Percentiles rank a stretch among this genome's conserved stretches.
These are phyloP conservation scores for Rhododendron molle DNA, from an alignment of 148 eudicot genomes.

Conservation along the genomic window DNA sequence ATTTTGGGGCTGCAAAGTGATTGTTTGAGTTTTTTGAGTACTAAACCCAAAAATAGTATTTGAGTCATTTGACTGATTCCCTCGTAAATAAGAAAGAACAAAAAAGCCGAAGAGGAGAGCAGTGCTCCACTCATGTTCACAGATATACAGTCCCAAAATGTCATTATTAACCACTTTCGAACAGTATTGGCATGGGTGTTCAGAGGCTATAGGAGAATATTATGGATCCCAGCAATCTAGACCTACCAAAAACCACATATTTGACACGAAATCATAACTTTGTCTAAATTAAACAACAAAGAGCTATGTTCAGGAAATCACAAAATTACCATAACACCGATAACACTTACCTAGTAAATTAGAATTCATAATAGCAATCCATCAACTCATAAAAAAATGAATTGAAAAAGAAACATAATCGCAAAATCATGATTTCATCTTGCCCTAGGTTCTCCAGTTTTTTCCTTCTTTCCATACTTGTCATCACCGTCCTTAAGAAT, in stretches of 20 bases:
- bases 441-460: no score
- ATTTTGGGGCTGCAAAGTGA: background rate
- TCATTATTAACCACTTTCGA: background rate
- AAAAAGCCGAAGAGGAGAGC: background rate
- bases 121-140: background rate
- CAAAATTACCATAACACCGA: background rate
- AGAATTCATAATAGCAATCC: background rate
- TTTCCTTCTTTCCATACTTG: background rate
- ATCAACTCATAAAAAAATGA: background rate
- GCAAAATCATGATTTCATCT: no score
- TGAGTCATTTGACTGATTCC: background rate
- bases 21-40: background rate
- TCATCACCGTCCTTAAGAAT: background rate
- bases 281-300: background rate
- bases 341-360: background rate
- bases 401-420: background rate
- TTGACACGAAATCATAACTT: background rate
- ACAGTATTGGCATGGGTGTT: background rate
- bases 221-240: background rate
- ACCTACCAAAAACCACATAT: background rate
- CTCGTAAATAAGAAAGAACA: background rate
- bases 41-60: background rate
- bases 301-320: background rate
- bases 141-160: background rate
- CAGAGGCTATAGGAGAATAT: background rate